Evolutionary conservation across 2,329 filamentous ascomycete genomes (phyloP).

Genomic region (Fusarium buharicum): DNA sequence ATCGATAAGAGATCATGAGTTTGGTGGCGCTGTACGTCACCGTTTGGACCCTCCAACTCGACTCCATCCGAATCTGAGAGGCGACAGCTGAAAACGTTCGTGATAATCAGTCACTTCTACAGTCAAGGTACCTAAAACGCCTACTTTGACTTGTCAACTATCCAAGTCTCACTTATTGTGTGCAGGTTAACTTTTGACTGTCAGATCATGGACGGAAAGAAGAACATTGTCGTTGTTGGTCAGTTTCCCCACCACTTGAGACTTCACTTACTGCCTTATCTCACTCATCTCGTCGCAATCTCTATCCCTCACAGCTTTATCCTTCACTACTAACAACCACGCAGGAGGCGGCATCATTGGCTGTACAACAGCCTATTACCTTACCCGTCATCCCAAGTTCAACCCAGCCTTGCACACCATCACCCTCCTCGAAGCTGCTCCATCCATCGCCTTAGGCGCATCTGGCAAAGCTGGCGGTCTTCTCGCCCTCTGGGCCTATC

Average conservation of each 20-base stretch:
- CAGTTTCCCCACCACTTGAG: constrained; percentile 33
- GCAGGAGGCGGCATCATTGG: constrained; percentile 93
- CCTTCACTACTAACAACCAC: constrained; percentile 19
- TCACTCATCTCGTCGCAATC: not conserved
- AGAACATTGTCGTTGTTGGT: constrained; percentile 64
- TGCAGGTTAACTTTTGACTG: not conserved
- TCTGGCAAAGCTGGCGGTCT: constrained; percentile 95
- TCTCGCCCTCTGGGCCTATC: constrained; percentile 92
- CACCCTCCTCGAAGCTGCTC: constrained; percentile 85
- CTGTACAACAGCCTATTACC: constrained; percentile 88
- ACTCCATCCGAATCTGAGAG: constrained; percentile 6
- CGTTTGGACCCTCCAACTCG: not conserved
- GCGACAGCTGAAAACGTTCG: constrained; percentile 4
- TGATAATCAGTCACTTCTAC: not conserved
- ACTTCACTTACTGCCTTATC: not conserved
- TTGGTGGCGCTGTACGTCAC: constrained; percentile 29
- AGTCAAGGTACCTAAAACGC: constrained; percentile 11
- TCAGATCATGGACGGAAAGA: constrained; percentile 50
- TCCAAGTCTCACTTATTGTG: not conserved
- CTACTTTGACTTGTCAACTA: constrained; percentile 1
- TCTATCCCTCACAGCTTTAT: constrained; percentile 10
- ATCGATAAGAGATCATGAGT: constrained; percentile 14
- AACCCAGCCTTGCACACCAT: constrained; percentile 79
- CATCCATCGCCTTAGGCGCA: constrained; percentile 85
- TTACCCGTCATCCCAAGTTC: constrained; percentile 86